These are phyloP conservation scores for thale cress (Arabidopsis thaliana) DNA, from an alignment of 345 rosid species.

Conservation along the genomic window DNA sequence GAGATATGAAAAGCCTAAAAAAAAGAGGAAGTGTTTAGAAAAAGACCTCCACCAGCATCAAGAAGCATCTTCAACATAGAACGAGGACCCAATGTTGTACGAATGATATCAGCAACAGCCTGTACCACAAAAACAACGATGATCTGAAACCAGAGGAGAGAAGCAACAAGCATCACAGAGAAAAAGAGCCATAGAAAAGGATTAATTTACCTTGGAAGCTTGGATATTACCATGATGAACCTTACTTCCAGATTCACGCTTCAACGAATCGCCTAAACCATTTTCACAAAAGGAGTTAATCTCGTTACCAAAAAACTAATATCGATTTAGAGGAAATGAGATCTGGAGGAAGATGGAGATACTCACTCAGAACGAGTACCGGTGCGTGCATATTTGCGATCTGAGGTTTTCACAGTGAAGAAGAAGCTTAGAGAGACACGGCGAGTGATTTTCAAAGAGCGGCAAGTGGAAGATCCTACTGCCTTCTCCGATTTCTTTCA, in stretches of 20 bases:
- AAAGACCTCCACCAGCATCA: constrained; percentile 73
- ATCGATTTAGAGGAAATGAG: background rate
- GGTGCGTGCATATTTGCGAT: constrained; percentile 63
- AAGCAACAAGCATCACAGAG: background rate
- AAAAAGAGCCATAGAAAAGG: background rate
- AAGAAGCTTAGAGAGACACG: constrained; percentile 11
- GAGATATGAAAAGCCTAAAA: background rate
- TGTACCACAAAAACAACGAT: constrained; percentile 10
- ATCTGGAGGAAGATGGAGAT: background rate
- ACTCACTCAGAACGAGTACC: constrained; percentile 79
- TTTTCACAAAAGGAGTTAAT: background rate
- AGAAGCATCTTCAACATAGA: constrained; percentile 97
- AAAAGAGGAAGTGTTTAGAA: background rate
- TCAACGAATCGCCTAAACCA: constrained; percentile 78
- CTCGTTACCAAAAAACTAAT: background rate
- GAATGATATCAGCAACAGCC: constrained; percentile 87
- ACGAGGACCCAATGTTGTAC: constrained; percentile 90
- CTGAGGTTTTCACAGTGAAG: constrained; percentile 3
- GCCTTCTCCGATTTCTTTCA: background rate
- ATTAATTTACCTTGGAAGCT: constrained; percentile 64
- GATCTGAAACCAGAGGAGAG: background rate
- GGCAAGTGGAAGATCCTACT: constrained; percentile 15
- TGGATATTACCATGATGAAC: constrained; percentile 89
- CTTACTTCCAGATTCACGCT: constrained; percentile 82
- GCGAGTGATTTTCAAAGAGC: constrained; percentile 21